phyloP scores from a whole-genome alignment of 73 alveolate genomes.

The Blepharisma stoltei region DNA sequence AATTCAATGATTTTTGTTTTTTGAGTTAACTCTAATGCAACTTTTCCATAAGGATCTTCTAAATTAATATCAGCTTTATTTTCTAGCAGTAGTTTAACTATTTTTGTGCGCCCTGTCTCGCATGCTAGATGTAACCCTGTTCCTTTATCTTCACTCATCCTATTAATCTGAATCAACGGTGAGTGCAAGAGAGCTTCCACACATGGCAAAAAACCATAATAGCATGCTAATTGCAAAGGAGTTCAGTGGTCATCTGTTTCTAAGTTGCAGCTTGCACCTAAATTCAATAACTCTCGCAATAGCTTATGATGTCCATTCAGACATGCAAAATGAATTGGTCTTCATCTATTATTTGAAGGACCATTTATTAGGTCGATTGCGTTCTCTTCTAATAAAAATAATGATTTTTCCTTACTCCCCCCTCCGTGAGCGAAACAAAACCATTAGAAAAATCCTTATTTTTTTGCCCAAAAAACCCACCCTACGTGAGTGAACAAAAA shows the following conservation, averaged over 20 bases:
- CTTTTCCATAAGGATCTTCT: background rate
- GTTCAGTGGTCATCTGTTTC: slow-evolving; percentile 1
- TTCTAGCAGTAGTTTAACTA: background rate
- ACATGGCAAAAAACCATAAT: background rate
- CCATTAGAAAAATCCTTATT: no score
- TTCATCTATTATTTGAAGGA: background rate
- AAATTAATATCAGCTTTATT: background rate
- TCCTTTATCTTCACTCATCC: background rate
- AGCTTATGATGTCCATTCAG: background rate
- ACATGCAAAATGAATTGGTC: slow-evolving; percentile 16
- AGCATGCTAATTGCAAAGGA: slow-evolving; percentile 25
- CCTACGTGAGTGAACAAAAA: no score
- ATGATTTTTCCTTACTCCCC: no score
- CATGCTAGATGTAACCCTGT: slow-evolving; percentile 3
- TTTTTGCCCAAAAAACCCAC: no score
- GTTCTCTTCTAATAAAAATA: no score
- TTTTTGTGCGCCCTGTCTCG: background rate
- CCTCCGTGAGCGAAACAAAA: no score
- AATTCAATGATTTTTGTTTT: background rate
- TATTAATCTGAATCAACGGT: background rate
- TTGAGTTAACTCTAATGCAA: background rate
- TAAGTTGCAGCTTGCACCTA: background rate
- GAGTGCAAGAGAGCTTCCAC: background rate
- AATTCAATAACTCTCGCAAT: background rate
- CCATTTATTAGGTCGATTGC: no score